Evolutionary conservation across 108 stramenopile species (phyloP).

Genomic region (Phaeodactylum tricornutum): DNA sequence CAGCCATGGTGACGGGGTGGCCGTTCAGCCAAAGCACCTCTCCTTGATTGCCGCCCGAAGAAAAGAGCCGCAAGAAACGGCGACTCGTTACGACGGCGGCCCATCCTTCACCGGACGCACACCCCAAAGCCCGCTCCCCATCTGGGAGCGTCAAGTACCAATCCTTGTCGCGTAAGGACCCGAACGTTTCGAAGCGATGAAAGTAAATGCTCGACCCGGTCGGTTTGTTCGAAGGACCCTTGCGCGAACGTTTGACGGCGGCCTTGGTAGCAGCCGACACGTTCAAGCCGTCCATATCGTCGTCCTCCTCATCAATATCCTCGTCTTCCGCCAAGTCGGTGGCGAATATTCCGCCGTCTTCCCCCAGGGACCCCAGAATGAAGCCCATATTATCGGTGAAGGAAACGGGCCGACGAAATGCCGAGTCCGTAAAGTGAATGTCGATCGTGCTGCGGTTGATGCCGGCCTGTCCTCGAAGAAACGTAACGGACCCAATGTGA

Average conservation of each 20-base stretch:
- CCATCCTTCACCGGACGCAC: conserved; percentile 70
- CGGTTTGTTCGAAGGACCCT: conserved; percentile 18
- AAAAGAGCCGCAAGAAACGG: conserved; percentile 65
- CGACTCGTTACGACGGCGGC: conserved; percentile 65
- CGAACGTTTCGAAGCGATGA: conserved; percentile 72
- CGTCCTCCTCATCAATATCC: conserved; percentile 27
- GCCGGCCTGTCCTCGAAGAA: conserved; percentile 31
- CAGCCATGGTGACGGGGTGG: conserved; percentile 68
- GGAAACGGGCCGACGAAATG: conserved; percentile 39
- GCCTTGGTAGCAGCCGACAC: conserved; percentile 42
- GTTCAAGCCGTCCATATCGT: conserved; percentile 28
- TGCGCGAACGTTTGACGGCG: conserved; percentile 28
- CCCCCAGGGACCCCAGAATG: conserved; percentile 71
- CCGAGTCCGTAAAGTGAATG: conserved; percentile 64
- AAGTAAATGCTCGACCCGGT: conserved; percentile 69
- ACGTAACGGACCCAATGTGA: conserved; percentile 58
- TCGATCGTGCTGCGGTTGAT: conserved; percentile 49
- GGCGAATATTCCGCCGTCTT: conserved; percentile 72
- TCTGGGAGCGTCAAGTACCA: conserved; percentile 70
- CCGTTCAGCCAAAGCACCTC: conserved; percentile 67
- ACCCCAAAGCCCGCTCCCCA: conserved; percentile 67
- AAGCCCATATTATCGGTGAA: conserved; percentile 71
- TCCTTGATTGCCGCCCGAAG: conserved; percentile 59
- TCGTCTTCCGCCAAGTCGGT: conserved; percentile 58
- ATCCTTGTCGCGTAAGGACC: conserved; percentile 51